Conservation (phyloP, 768 basidiomycete species). For the Suillus fuscotomentosus region DNA sequence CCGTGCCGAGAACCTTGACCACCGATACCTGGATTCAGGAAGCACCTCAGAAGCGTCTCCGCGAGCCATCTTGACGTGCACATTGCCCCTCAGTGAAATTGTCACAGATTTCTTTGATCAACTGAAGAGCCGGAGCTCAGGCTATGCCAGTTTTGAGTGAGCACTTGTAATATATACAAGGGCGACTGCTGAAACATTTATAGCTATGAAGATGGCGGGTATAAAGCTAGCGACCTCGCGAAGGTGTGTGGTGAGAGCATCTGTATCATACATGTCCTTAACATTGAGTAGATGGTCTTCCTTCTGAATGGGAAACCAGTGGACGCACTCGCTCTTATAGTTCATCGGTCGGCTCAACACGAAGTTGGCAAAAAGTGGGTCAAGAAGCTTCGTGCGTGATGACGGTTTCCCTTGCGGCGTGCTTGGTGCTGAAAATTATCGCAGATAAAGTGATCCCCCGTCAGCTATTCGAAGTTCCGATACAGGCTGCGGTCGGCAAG, state of each 20-base stretch:
- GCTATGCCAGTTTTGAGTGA: conserved; percentile 90
- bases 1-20: conserved; percentile 80
- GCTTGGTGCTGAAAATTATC: neutral
- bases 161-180: conserved; percentile 25
- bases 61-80: conserved; percentile 79
- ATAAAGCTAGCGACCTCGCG: conserved; percentile 73
- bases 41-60: conserved; percentile 30
- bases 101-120: conserved; percentile 95
- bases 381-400: conserved; percentile 79
- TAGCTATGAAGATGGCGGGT: conserved; percentile 95
- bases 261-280: neutral
- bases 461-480: conserved; percentile 92
- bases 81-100: conserved; percentile 87
- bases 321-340: conserved; percentile 90
- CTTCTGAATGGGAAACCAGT: conserved; percentile 86
- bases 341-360: conserved; percentile 79
- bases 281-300: conserved; percentile 71
- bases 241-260: conserved; percentile 55
- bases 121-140: conserved; percentile 89
- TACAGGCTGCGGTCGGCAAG: conserved; percentile 88
- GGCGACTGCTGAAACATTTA: conserved; percentile 4
- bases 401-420: neutral
- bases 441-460: conserved; percentile 89
- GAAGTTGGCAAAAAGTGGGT: conserved; percentile 81
- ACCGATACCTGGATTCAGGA: conserved; percentile 75